Evolutionary conservation across 2,329 filamentous ascomycete species (phyloP).

Genomic region (Cladophialophora carrionii): DNA sequence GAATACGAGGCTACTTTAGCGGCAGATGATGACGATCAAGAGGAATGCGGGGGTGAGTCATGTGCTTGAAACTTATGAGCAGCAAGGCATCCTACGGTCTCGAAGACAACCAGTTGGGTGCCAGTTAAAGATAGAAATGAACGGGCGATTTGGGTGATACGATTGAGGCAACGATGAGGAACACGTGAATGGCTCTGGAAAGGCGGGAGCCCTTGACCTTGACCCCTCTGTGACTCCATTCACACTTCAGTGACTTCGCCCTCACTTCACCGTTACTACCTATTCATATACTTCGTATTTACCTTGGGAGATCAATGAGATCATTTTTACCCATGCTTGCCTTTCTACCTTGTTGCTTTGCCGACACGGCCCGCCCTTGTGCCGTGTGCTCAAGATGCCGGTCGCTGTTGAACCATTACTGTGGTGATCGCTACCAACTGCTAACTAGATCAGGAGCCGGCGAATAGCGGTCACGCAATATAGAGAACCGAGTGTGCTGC

Average conservation of each 20-base stretch:
- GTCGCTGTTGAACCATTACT: not conserved
- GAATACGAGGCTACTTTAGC: conserved; percentile 5
- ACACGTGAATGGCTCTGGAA: not conserved
- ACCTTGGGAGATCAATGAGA: not conserved
- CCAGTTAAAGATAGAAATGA: conserved; percentile 2
- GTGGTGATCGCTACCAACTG: not conserved
- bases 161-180: not conserved
- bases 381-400: not conserved
- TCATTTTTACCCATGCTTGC: not conserved
- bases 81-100: not conserved
- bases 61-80: not conserved
- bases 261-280: not conserved
- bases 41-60: not conserved
- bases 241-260: too few species aligned
- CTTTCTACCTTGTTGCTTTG: not conserved
- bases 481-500: not conserved
- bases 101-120: too few species aligned
- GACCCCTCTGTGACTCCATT: not conserved
- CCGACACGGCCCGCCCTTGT: too few species aligned
- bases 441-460: not conserved
- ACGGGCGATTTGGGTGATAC: not conserved
- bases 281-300: not conserved
- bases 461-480: not conserved
- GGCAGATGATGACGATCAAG: not conserved
- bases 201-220: not conserved